Percentiles rank a stretch among this genome's conserved stretches.
Conservation (phyloP, 2,329 filamentous ascomycete species). For the Botrytis deweyae region DNA sequence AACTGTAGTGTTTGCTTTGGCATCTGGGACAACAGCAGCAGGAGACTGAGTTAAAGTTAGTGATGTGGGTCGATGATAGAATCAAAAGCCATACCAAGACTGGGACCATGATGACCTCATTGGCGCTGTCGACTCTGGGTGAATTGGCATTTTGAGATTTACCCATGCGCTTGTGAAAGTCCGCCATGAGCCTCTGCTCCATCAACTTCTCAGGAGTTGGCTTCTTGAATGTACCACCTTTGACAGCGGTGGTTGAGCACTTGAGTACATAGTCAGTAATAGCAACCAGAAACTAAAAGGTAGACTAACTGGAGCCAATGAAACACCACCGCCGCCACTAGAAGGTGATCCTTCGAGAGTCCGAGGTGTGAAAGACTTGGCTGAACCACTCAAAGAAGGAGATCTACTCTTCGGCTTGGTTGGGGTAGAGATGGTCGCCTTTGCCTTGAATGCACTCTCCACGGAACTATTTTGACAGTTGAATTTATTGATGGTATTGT, state of each 20-base stretch:
- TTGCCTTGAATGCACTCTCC: not conserved
- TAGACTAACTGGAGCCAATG: not conserved
- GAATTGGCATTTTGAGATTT: not conserved
- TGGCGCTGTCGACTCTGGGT: not conserved
- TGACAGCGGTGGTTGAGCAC: not conserved
- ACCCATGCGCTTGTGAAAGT: not conserved
- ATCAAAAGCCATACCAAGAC: not conserved
- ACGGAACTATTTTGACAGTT: not conserved
- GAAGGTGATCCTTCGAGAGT: not conserved
- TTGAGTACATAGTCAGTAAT: not conserved
- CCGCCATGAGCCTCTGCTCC: not conserved
- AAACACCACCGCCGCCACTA: not conserved
- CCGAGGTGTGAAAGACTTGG: not conserved
- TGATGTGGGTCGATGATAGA: not conserved
- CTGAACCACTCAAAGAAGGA: constrained; percentile 2
- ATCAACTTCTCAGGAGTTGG: not conserved
- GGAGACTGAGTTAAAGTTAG: not conserved
- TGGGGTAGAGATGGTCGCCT: not conserved
- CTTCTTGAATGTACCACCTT: not conserved
- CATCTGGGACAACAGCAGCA: not conserved
- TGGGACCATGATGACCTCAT: not conserved
- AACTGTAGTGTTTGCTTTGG: not conserved
- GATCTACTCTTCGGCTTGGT: not conserved
- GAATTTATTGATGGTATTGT: not conserved
- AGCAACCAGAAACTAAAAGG: not conserved